Evolutionary conservation across 2,329 filamentous ascomycete species (phyloP).

Genomic region (Penicillium sp.): DNA sequence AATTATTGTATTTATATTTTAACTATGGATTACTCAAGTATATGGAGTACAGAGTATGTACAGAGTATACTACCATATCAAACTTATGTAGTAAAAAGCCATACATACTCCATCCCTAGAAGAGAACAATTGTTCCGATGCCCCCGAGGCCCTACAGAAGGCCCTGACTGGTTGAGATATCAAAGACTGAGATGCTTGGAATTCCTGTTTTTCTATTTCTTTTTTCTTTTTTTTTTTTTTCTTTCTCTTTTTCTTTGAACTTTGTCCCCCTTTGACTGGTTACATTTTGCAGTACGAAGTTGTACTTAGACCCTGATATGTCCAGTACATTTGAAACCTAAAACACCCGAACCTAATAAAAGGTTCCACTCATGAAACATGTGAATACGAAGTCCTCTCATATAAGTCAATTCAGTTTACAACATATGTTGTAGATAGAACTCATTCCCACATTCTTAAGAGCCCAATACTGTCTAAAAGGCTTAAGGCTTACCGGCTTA

Average conservation of each 20-base stretch:
- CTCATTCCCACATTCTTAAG: slow-evolving; percentile 18
- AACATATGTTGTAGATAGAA: neutral
- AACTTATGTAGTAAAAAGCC: neutral
- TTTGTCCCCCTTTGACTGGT: neutral
- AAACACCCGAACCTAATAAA: slow-evolving; percentile 19
- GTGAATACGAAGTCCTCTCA: neutral
- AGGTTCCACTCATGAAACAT: slow-evolving; percentile 18
- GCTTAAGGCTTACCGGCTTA: slow-evolving; percentile 7
- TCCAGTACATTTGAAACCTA: neutral
- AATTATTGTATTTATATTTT: neutral
- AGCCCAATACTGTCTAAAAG: neutral
- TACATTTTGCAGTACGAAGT: neutral
- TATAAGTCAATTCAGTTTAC: neutral
- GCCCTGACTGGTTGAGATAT: neutral
- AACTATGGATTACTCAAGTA: neutral
- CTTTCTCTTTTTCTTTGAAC: neutral
- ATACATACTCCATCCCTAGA: neutral
- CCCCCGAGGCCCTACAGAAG: neutral
- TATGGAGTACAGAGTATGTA: neutral
- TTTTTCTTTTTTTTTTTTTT: neutral
- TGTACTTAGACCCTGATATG: neutral
- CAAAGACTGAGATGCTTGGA: neutral
- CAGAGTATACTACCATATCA: neutral
- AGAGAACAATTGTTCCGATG: neutral
- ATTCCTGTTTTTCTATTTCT: neutral